Evolutionary conservation across 306 rosid species (phyloP), one percentile per base, ranked within the genome.

Genomic region (Pyrus pyrifolia): DNA sequence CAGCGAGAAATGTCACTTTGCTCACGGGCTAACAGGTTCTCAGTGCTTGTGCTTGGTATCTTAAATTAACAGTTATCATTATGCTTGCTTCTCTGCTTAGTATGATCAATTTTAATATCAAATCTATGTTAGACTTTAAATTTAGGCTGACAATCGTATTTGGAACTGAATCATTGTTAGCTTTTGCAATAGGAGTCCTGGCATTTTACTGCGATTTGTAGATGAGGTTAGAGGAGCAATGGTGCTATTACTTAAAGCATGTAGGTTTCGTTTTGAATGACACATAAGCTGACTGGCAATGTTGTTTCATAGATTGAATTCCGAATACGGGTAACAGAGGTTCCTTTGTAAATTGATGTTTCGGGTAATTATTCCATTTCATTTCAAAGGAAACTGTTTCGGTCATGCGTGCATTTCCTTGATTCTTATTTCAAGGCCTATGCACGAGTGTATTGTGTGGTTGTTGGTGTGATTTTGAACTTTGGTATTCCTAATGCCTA

Each of bases 1-100:
- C 17, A 91, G 93, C 3, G 93, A 83, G 22, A 88, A 89, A 27
- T 96, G 99, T 72, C 97, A 91, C 87, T 96, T 91, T 84, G 97
- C 98, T 42, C 99, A 96, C 81, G 99, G 99, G 6, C 88, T 80
- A 70, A 85, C 90, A 91, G 99, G 98, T 57, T 38, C 52, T 11
- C 66, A 30, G 25, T 79, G 40, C 71, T 82, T 25, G 17, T 66
- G 22, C 74, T 33, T 63, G 10, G 69, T 77, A 78, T 23, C 45
- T 70, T 68, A 22, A 17, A 8, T 55, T 75, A 64, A 46, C 58
- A 40, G 73, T 76, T 80, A 17, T 74, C 15, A 46, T 45, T 45
- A 30, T 62, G 31, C 33, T 73, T 74, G 57, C 1, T 74, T 44
- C 31, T 46, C 49, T 74, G 61, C 61, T 44, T 74, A 22, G 12